phyloP scores from a whole-genome alignment of 2,329 filamentous ascomycete genomes.

The Capronia coronata region DNA sequence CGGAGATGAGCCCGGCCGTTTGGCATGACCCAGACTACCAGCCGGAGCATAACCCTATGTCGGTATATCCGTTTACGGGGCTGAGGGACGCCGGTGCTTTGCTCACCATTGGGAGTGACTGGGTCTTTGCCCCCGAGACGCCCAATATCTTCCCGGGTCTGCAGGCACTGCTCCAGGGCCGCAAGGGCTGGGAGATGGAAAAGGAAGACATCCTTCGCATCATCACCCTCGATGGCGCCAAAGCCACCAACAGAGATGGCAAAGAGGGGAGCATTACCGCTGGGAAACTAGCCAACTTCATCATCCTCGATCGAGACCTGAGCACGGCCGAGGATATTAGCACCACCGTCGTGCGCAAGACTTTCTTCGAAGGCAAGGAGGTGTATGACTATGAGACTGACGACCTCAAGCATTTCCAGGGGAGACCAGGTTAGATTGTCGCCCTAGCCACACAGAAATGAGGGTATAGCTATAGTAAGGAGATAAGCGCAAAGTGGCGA shows the following conservation, averaged over 20 bases:
- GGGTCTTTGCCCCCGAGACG: conserved; percentile 13
- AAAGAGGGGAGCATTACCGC: conserved; percentile 31
- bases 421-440: conserved; percentile 7
- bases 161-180: conserved; percentile 6
- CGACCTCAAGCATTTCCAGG: conserved; percentile 13
- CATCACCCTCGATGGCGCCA: conserved; percentile 31
- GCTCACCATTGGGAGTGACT: conserved; percentile 17
- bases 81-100: conserved; percentile 8
- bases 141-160: conserved; percentile 16
- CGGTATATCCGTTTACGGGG: conserved; percentile 8
- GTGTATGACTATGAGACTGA: conserved; percentile 21
- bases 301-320: conserved; percentile 31
- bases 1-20: conserved; percentile 17
- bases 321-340: conserved; percentile 29
- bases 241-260: conserved; percentile 30
- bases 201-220: conserved; percentile 25
- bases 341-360: conserved; percentile 30
- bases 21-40: conserved; percentile 9
- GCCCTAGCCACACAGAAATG: background rate
- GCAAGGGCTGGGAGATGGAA: conserved; percentile 10
- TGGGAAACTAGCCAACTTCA: conserved; percentile 34
- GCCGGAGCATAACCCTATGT: conserved; percentile 6
- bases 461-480: no score
- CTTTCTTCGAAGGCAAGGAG: conserved; percentile 30
- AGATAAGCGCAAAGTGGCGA: no score